Evolutionary conservation across 768 basidiomycete species (phyloP).

Genomic region (Pleurotus giganteus): DNA sequence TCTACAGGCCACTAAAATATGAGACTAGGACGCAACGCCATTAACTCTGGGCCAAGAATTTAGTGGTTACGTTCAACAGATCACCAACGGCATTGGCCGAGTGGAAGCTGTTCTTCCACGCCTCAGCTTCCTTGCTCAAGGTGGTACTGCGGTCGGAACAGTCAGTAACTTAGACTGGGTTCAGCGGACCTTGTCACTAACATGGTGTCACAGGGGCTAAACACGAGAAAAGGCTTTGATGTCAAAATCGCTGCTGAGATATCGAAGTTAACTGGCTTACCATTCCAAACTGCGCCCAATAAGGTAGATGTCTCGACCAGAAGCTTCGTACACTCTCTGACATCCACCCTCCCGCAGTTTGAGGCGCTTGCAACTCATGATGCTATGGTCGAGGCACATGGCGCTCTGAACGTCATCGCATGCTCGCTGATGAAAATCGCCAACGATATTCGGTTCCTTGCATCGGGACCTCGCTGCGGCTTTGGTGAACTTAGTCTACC

Average conservation of each 20-base stretch:
- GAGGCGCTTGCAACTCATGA: slow-evolving; percentile 98
- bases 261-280: slow-evolving; percentile 83
- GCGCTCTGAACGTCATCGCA: slow-evolving; percentile 95
- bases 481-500: slow-evolving; percentile 92
- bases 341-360: slow-evolving; percentile 52
- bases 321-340: neutral
- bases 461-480: slow-evolving; percentile 96
- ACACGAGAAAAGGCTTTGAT: slow-evolving; percentile 97
- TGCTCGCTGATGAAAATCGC: slow-evolving; percentile 99
- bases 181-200: slow-evolving; percentile 4
- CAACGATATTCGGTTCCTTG: slow-evolving; percentile 97
- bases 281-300: slow-evolving; percentile 97
- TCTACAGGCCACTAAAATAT: slow-evolving; percentile 7
- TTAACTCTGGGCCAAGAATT: slow-evolving; percentile 98
- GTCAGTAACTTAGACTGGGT: slow-evolving; percentile 42
- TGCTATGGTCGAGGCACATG: slow-evolving; percentile 95
- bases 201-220: slow-evolving; percentile 67
- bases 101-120: slow-evolving; percentile 81
- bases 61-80: slow-evolving; percentile 95
- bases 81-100: slow-evolving; percentile 87
- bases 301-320: slow-evolving; percentile 52
- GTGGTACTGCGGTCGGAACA: slow-evolving; percentile 98
- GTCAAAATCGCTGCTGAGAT: slow-evolving; percentile 91
- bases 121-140: slow-evolving; percentile 88
- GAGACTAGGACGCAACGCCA: slow-evolving; percentile 86